Percentiles rank a stretch among this genome's conserved stretches.
phyloP scores from a whole-genome alignment of 2,329 filamentous ascomycete species.

The Nemania bipapillata region DNA sequence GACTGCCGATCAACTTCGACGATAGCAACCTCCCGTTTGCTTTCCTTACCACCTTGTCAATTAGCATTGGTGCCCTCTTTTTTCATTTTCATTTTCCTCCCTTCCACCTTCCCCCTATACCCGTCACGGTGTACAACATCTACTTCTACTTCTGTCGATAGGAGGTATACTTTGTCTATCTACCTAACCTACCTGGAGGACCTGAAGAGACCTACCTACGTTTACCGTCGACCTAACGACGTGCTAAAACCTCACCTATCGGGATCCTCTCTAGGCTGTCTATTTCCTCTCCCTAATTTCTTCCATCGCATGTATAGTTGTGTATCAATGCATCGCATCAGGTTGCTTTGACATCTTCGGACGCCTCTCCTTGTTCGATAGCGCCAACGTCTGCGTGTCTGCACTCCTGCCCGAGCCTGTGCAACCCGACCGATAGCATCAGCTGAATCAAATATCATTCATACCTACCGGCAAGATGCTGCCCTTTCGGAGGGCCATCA shows the following conservation, averaged over 20 bases:
- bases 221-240: neutral
- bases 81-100: neutral
- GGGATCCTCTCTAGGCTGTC: neutral
- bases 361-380: constrained; percentile 17
- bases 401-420: constrained; percentile 15
- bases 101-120: neutral
- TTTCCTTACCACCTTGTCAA: neutral
- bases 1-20: constrained; percentile 32
- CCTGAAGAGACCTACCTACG: too few species aligned
- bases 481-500: constrained; percentile 51
- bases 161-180: neutral
- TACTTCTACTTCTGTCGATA: constrained; percentile 2
- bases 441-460: neutral
- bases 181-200: neutral
- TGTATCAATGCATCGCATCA: constrained; percentile 23
- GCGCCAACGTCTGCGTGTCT: constrained; percentile 9
- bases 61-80: neutral
- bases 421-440: constrained; percentile 1
- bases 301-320: neutral
- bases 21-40: neutral
- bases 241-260: neutral
- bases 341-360: constrained; percentile 19
- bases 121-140: neutral
- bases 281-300: neutral
- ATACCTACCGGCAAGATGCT: constrained; percentile 46